These are phyloP conservation scores for Cucurbita maxima DNA, from an alignment of 306 rosid species.

Conservation along the genomic window DNA sequence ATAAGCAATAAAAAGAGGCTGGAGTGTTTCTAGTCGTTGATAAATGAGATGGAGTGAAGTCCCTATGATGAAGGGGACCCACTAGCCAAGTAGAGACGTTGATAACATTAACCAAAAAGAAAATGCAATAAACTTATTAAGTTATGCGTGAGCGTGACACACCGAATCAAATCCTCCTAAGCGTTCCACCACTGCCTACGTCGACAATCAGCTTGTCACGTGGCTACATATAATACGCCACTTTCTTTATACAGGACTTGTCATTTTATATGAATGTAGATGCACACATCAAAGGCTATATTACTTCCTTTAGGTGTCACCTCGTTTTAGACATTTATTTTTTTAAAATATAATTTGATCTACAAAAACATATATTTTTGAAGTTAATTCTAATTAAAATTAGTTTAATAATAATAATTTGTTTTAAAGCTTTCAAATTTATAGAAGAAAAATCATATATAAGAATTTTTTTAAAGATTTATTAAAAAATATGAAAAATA, in stretches of 20 bases:
- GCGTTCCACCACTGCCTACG: background rate
- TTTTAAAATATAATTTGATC: too few species aligned
- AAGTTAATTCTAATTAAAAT: too few species aligned
- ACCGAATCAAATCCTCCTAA: background rate
- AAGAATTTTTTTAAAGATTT: too few species aligned
- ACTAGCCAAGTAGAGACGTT: background rate
- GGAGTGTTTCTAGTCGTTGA: background rate
- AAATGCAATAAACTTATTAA: background rate
- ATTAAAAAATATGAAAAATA: too few species aligned
- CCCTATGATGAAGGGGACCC: background rate
- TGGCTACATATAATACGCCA: background rate
- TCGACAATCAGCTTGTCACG: background rate
- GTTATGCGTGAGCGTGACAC: background rate
- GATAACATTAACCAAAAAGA: background rate
- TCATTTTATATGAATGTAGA: background rate
- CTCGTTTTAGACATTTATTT: too few species aligned
- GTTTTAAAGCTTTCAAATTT: too few species aligned
- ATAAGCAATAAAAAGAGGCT: background rate
- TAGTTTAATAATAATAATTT: too few species aligned
- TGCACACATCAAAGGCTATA: too few species aligned
- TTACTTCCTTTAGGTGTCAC: too few species aligned
- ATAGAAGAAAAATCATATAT: too few species aligned
- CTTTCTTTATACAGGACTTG: background rate
- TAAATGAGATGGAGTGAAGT: background rate
- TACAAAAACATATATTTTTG: too few species aligned